Evolutionary conservation across 495 filamentous ascomycete species (phyloP), one percentile per base, ranked within the genome.

Genomic region (Usnea hakonensis): DNA sequence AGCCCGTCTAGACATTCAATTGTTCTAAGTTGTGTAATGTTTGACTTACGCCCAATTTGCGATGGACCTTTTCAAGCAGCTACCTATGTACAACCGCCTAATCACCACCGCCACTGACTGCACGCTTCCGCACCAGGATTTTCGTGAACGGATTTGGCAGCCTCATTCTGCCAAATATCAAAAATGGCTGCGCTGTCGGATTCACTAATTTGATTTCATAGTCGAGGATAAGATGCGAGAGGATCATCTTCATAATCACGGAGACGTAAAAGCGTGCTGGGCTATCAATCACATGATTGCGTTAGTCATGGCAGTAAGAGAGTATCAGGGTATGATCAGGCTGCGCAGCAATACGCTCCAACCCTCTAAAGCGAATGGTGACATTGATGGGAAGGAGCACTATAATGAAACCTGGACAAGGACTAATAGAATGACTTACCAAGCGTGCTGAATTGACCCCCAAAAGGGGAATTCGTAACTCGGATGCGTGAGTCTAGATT

Each of bases 181-280:
- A 23, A 50, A 43, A 63, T 23, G 64, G 60, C 17, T 26, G 30
- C 28, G 50, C 64, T 2, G 5, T 30, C 16, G 61, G 55, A 6
- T 65, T 32, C 6, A 33, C 62, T 6, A 65, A 41, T 28, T 61
- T 67, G 48, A 67, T 33, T 9, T 67, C 65, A 28, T 67, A 67
- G 4, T 65, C 46, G 5, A 38, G 2, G n/a, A 67, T 55, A 10
- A 67, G 52, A 58, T 65, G 65, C 33, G 63, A 17, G 1, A 67
- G 46, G 40, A 67, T 44, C 65, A 67, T 65, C 57, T 67, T 67
- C 36, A 65, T 37, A 36, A 67, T 32, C 1, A 65, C 33, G 46
- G 65, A 65, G 2, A 65, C 65, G 50, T 67, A 67, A 33, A 67
- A 67, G 1, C 65, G 56, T 41, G 56, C 65, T 1, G 65, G 65